Base-by-base conservation (phyloP, 331 rosid genomes). In the Malus hybrid region DNA sequence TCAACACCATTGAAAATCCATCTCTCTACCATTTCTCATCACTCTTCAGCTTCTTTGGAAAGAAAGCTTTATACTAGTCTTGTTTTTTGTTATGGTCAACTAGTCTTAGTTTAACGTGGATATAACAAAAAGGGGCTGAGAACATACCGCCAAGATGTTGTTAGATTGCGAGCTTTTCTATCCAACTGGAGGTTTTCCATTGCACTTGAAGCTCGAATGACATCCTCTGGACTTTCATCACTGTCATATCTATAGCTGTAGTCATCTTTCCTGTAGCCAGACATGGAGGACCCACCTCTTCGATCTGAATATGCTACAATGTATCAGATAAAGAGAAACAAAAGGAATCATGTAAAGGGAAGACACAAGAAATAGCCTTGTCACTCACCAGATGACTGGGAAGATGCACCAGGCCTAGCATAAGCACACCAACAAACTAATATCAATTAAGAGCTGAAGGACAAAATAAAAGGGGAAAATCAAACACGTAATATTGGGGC, bases 141-240 rank as follows among this genome's bases (percentile, higher is more conserved):
- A 84, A 88, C 89, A 53, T 82, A 96, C 99, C 97, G 88, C 98
- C 99, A 96, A 61, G 99, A 96, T 28, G 99, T 86, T 33, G 99
- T 87, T 83, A 96, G 96, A 88, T 88, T 96, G 79, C 99, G 89
- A 82, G 99, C 96, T 82, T 96, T 96, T 77, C 97, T 86, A 80
- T 96, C 99, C 87, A 96, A 70, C 28, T 96, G 99, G 79, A 96
- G 98, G 79, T 90, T 90, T 88, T 96, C 99, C 88, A 96, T 30
- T 55, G 97, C 98, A 78, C 75, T 79, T n/a, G 99, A 95, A 16
- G 97, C 91, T 85, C 90, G 94, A 70, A 87, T 82, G 80, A 95
- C 90, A 68, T 92, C 96, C 42, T 96, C 98, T 0, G 97, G 82
- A 84, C 87, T 90, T 68, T 96, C 98, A 50, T 90, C 97, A 70